Conservation (phyloP, 1,284 basidiomycete species). For the Hemileia vastatrix region DNA sequence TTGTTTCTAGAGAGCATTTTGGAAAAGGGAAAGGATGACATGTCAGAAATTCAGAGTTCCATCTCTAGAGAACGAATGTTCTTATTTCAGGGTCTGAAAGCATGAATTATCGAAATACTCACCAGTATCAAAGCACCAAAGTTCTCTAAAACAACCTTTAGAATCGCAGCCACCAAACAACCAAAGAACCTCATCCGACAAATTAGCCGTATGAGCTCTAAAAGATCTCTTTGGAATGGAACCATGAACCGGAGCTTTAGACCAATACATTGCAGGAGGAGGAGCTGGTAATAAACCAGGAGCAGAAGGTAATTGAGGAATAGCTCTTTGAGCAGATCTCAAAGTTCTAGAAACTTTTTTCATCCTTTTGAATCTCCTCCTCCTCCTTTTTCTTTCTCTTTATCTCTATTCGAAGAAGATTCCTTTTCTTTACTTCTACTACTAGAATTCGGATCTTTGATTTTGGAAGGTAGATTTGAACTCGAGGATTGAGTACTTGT, state of each 20-base stretch:
- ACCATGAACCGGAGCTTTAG: slow-evolving; percentile 69
- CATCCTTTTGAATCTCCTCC: slow-evolving; percentile 25
- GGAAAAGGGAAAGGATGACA: not conserved
- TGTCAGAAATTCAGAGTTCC: not conserved
- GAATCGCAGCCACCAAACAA: slow-evolving; percentile 81
- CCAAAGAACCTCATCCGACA: slow-evolving; percentile 73
- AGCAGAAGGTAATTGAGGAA: slow-evolving; percentile 30
- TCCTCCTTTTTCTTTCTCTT: slow-evolving; percentile 50
- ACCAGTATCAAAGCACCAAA: slow-evolving; percentile 80
- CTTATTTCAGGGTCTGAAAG: slow-evolving; percentile 9
- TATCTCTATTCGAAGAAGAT: too few relatives aligned
- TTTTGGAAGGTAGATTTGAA: too few relatives aligned
- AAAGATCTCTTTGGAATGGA: slow-evolving; percentile 61
- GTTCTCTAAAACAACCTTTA: slow-evolving; percentile 61
- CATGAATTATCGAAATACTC: slow-evolving; percentile 32
- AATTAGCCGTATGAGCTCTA: slow-evolving; percentile 71
- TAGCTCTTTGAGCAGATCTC: not conserved
- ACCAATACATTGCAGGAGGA: slow-evolving; percentile 67
- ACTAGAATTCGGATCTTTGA: too few relatives aligned
- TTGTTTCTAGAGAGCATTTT: slow-evolving; percentile 56
- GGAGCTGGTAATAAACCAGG: slow-evolving; percentile 29
- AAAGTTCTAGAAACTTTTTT: slow-evolving; percentile 15
- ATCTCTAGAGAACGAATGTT: not conserved
- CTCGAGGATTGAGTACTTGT: too few relatives aligned
- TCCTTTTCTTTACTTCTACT: too few relatives aligned